Conservation (phyloP, 257 asterid genomes). For the Mentha longifolia region DNA sequence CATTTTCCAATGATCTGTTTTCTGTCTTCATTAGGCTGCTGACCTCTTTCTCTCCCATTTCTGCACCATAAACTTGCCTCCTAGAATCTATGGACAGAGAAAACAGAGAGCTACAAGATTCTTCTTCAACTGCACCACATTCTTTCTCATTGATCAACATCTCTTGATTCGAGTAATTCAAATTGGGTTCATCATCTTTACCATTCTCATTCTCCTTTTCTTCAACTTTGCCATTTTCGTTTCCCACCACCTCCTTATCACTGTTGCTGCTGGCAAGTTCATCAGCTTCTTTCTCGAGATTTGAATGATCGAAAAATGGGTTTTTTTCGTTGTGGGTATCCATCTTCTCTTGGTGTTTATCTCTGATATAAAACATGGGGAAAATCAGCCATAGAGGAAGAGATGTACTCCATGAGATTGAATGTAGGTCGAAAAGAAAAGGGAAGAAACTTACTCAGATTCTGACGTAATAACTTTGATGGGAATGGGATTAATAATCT, state of each 20-base stretch:
- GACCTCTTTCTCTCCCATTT: conserved; percentile 47
- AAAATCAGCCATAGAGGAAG: background rate
- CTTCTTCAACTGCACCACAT: conserved; percentile 23
- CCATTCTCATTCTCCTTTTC: background rate
- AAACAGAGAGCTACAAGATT: conserved; percentile 57
- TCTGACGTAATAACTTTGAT: conserved; percentile 23
- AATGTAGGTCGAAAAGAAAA: background rate
- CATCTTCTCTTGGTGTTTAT: background rate
- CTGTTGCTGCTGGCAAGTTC: background rate
- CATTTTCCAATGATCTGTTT: background rate
- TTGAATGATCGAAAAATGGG: conserved; percentile 17
- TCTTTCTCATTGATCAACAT: conserved; percentile 18
- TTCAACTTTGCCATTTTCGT: conserved; percentile 3
- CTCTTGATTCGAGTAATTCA: conserved; percentile 2
- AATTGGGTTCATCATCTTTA: background rate
- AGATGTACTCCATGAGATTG: background rate
- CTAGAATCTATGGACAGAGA: conserved; percentile 64
- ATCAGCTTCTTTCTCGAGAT: background rate
- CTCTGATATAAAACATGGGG: conserved; percentile 21
- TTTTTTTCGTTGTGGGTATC: conserved; percentile 1
- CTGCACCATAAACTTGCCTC: conserved; percentile 29
- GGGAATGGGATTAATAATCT: conserved; percentile 11
- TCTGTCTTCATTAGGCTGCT: conserved; percentile 40
- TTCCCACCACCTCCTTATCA: background rate
- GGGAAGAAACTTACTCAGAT: conserved; percentile 37